Conservation (phyloP, 441 rosid genomes). For the Populus trichocarpa region DNA sequence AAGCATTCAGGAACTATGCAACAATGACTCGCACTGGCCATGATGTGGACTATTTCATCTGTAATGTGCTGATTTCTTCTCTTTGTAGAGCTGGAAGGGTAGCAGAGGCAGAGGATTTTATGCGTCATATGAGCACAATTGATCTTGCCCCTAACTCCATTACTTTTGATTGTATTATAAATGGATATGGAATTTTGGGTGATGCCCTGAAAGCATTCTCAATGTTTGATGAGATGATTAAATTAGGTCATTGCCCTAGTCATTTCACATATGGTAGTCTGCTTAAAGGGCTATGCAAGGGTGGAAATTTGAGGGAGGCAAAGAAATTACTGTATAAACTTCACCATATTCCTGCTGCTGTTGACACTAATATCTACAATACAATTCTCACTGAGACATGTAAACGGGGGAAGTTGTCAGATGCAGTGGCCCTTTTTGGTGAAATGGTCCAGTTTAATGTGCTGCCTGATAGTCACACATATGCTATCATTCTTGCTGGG, state of each 20-base stretch:
- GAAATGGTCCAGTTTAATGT: slow-evolving; percentile 57
- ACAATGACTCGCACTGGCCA: slow-evolving; percentile 50
- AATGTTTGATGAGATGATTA: slow-evolving; percentile 74
- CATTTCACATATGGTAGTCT: slow-evolving; percentile 65
- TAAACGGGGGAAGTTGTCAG: slow-evolving; percentile 53
- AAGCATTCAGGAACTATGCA: slow-evolving; percentile 63
- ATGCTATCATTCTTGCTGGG: slow-evolving; percentile 60
- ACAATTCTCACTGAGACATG: slow-evolving; percentile 59
- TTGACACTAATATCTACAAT: slow-evolving; percentile 65
- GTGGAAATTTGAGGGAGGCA: slow-evolving; percentile 60
- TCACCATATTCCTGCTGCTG: slow-evolving; percentile 50
- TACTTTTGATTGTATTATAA: slow-evolving; percentile 66
- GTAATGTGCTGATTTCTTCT: slow-evolving; percentile 52
- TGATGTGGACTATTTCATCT: slow-evolving; percentile 43
- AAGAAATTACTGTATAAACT: slow-evolving; percentile 53
- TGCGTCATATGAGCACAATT: slow-evolving; percentile 50
- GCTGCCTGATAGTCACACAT: slow-evolving; percentile 66
- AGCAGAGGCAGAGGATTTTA: slow-evolving; percentile 58
- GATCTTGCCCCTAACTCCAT: slow-evolving; percentile 44
- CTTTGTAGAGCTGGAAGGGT: slow-evolving; percentile 70
- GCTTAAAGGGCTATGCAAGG: slow-evolving; percentile 79
- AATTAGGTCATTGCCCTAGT: slow-evolving; percentile 58
- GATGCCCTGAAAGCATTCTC: slow-evolving; percentile 56
- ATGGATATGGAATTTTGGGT: slow-evolving; percentile 56
- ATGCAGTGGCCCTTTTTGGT: slow-evolving; percentile 55